Base-by-base conservation (phyloP, 2,329 filamentous ascomycete genomes). In the Stemphylium vesicarium region DNA sequence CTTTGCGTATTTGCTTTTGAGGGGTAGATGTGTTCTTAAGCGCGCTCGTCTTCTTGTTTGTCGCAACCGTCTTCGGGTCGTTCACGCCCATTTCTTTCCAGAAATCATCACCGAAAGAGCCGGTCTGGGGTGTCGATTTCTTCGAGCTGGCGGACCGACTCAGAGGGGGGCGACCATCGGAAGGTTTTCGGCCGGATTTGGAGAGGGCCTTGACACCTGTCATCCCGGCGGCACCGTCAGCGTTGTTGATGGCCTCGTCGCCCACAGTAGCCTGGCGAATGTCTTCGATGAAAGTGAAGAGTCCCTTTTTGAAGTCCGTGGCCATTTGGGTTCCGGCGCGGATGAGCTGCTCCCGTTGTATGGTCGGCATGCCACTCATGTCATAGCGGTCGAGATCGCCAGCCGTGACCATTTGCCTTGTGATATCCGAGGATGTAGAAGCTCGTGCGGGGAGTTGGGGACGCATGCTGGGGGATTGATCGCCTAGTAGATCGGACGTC, bases 271-370 rank as follows among this genome's bases (percentile, higher is more conserved):
- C 96, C 76, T 98, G 95, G 63, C 93, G 85, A 42, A 99, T 86
- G 71, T 99, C 95, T 73, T 98, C 95, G 56, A 96, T 87, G 76
- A 99, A 99, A 1, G 91, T 96, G 86, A 90, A 93, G 43, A 99
- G 79, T 2, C 95, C 94, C 46, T 95, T 86, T 72, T 88, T 91
- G 75, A 99, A 87, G 76, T 97, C 95, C 56, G 91, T 89, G 13
- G 93, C 90, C 75, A 96, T 88, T 74, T 95, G 91, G 71, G 92
- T 92, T 55, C 81, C 75, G 7, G 75, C 75, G 50, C 73, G 73
- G 29, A 77, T 64, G 22, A 78, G 57, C 38, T 70, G 70, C 32
- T 77, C 75, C 24, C 70, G 66, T 45, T 77, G 73, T 4, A 75
- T 68, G 53, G 64, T 68, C 4, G 66, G 57, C 12, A 75, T 52